Conservation (phyloP, 495 filamentous ascomycete species). For the Pseudotulostoma volvatum region DNA sequence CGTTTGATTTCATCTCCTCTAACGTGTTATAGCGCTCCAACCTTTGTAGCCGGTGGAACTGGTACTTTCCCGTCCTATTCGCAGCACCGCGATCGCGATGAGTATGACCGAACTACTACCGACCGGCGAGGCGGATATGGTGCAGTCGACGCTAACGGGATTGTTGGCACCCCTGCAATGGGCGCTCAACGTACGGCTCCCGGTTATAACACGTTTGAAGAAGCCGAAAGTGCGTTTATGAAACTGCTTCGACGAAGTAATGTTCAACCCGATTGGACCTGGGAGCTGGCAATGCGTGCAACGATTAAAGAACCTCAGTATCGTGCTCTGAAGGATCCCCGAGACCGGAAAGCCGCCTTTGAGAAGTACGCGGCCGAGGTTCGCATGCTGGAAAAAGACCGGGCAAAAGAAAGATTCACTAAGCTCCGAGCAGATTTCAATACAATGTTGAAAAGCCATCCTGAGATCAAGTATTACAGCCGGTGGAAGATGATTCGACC, state of each 20-base stretch:
- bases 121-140: constrained; percentile 55
- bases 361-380: constrained; percentile 91
- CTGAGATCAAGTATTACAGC: constrained; percentile 95
- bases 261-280: constrained; percentile 81
- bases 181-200: constrained; percentile 54
- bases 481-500: constrained; percentile 93
- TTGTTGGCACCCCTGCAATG: constrained; percentile 42
- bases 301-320: constrained; percentile 92
- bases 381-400: constrained; percentile 83
- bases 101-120: constrained; percentile 41
- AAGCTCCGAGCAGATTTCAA: constrained; percentile 90
- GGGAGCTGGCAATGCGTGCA: constrained; percentile 75
- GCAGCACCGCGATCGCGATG: constrained; percentile 32
- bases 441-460: constrained; percentile 90
- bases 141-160: constrained; percentile 34
- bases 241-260: constrained; percentile 75
- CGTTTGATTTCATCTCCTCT: constrained; percentile 6
- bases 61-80: constrained; percentile 35
- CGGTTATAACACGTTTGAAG: constrained; percentile 70
- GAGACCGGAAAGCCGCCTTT: constrained; percentile 79
- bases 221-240: constrained; percentile 86
- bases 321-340: constrained; percentile 83
- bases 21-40: constrained; percentile 36
- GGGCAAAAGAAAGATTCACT: constrained; percentile 82
- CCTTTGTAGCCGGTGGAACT: constrained; percentile 50